Evolutionary conservation across 2,329 filamentous ascomycete genomes (phyloP), one percentile per base, ranked within the genome.

Genomic region (Aspergillus hiratsukae): DNA sequence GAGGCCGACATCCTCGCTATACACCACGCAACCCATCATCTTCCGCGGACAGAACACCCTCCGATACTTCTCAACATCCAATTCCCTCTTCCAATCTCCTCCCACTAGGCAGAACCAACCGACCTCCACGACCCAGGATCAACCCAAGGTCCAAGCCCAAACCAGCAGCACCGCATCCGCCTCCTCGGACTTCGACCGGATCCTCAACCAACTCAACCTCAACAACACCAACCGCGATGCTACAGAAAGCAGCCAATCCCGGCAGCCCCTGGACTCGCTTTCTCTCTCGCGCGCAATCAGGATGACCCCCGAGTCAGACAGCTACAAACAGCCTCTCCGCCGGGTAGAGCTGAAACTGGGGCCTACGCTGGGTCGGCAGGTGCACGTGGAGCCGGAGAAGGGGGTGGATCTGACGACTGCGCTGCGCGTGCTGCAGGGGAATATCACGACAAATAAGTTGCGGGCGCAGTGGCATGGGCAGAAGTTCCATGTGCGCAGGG

Each of bases 401-500:
- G 72, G 72, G 1, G 43, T 63, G 10, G 70, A 75, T 59, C 58
- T 73, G 45, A 58, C 63, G 0, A 23, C 54, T 50, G 67, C 72
- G 29, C 56, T 74, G 54, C 64, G 69, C 17, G 56, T 51, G 23
- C 56, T 75, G 60, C 54, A 67, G 19, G 41, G 53, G 8, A 62
- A 64, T 19, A 70, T 69, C 55, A 43, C 51, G 1, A 49, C 61
- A 43, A 78, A 78, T 57, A 63, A 63, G 40, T 64, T 79, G 17
- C 66, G 61, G 59, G 27, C 57, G 25, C 66, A 75, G 60, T 56
- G 63, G 43, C 53, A 55, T 37, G 54, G 55, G 6, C 76, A 79
- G 64, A 71, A 67, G 60, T 76, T 68, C 55, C 75, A 79, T 66
- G 66, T 77, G 27, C 61, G 77, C 27, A 71, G 69, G 56, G 77